Evolutionary conservation across 2,329 filamentous ascomycete species (phyloP).

Genomic region (Xylaria sp.): DNA sequence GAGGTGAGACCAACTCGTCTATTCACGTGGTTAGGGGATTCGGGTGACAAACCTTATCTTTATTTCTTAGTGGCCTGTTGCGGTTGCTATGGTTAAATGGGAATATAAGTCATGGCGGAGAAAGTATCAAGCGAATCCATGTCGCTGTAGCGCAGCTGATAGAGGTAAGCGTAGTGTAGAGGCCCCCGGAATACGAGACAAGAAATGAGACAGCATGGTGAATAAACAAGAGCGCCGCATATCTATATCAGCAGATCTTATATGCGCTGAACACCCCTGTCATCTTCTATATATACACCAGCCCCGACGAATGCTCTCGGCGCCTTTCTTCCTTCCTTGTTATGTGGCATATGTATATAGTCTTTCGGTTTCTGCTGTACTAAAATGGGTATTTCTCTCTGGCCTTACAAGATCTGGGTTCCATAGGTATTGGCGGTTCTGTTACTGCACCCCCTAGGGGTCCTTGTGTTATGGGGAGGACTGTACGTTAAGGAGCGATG

Average conservation of each 20-base stretch:
- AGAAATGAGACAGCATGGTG: conserved; percentile 27
- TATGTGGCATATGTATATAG: background rate
- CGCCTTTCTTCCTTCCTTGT: background rate
- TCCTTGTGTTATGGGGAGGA: too few species aligned
- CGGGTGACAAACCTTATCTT: background rate
- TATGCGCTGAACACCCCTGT: conserved; percentile 14
- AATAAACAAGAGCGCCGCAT: conserved; percentile 13
- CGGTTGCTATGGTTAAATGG: background rate
- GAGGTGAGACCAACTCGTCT: background rate
- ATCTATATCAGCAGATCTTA: conserved; percentile 21
- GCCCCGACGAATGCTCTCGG: too few species aligned
- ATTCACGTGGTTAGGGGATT: background rate
- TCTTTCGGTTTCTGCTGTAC: too few species aligned
- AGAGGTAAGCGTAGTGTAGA: conserved; percentile 12
- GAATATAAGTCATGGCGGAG: conserved; percentile 4
- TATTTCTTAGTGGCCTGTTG: background rate
- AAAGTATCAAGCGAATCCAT: conserved; percentile 18
- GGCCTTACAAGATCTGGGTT: too few species aligned
- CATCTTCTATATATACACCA: too few species aligned
- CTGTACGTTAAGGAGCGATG: too few species aligned
- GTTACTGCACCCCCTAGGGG: too few species aligned
- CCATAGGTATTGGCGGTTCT: too few species aligned
- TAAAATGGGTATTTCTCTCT: background rate
- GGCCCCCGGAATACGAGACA: conserved; percentile 27
- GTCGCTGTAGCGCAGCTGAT: conserved; percentile 15